A percentile compares a stretch with the other conserved stretches of the same genome.
phyloP scores from a whole-genome alignment of 2,329 filamentous ascomycete species.

The Curvularia lunata region DNA sequence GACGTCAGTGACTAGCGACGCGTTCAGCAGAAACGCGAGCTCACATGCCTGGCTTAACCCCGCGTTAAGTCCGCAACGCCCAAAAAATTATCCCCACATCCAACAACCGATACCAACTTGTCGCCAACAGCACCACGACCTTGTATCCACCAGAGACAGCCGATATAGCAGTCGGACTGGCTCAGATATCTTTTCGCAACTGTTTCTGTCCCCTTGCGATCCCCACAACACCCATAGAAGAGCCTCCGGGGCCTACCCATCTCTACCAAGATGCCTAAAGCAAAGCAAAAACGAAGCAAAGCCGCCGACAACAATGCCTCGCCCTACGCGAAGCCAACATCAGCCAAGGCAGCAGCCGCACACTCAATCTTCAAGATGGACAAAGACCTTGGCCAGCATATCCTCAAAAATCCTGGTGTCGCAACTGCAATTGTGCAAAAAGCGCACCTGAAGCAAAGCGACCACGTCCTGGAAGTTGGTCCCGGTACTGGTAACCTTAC shows the following conservation, averaged over 20 bases:
- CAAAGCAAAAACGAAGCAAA: constrained; percentile 47
- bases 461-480: constrained; percentile 86
- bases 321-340: constrained; percentile 53
- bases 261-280: constrained; percentile 54
- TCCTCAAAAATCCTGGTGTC: constrained; percentile 89
- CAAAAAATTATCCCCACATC: constrained; percentile 31
- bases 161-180: neutral
- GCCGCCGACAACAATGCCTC: constrained; percentile 43
- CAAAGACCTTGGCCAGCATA: constrained; percentile 86
- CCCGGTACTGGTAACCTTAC: constrained; percentile 91
- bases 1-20: constrained; percentile 14
- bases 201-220: neutral
- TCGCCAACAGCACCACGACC: neutral
- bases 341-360: constrained; percentile 57
- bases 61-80: constrained; percentile 30
- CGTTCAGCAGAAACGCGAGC: constrained; percentile 23
- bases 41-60: constrained; percentile 26
- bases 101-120: constrained; percentile 16
- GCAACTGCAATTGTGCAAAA: constrained; percentile 84
- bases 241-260: neutral
- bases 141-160: neutral
- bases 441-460: constrained; percentile 87
- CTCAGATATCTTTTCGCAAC: neutral
- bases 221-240: neutral
- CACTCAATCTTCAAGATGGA: constrained; percentile 99